Percentiles rank a stretch among this genome's conserved stretches.
Conservation (phyloP, 441 rosid species). For the Geranium incanum region DNA sequence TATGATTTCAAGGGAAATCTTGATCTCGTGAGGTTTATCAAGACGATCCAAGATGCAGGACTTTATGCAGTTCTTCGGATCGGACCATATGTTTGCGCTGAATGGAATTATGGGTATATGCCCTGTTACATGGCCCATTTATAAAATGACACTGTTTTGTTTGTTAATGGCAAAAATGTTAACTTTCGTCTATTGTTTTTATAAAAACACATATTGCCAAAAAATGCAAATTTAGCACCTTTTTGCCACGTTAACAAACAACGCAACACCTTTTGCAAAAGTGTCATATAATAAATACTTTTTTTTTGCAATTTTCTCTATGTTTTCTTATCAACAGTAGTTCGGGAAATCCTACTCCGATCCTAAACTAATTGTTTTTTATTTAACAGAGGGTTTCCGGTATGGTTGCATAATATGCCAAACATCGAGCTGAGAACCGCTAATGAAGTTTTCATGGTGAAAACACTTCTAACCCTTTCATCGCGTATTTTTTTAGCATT, state of each 20-base stretch:
- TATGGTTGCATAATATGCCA: slow-evolving; percentile 52
- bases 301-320: background rate
- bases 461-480: background rate
- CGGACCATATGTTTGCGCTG: slow-evolving; percentile 52
- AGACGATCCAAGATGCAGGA: slow-evolving; percentile 36
- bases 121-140: no score
- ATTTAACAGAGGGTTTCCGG: slow-evolving; percentile 32
- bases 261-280: no score
- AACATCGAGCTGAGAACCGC: slow-evolving; percentile 34
- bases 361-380: background rate
- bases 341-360: no score
- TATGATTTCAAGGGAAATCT: slow-evolving; percentile 41
- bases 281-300: no score
- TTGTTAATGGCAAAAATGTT: no score
- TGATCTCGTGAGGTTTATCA: slow-evolving; percentile 40
- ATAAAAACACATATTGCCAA: no score
- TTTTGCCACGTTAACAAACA: no score
- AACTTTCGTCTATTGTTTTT: no score
- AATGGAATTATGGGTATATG: slow-evolving; percentile 52
- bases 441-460: slow-evolving; percentile 40
- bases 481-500: background rate
- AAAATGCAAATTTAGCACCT: no score
- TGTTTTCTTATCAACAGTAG: no score
- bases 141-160: no score
- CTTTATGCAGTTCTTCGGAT: slow-evolving; percentile 41